Conservation (phyloP, 768 basidiomycete species). For the Cystobasidium onofrii region DNA sequence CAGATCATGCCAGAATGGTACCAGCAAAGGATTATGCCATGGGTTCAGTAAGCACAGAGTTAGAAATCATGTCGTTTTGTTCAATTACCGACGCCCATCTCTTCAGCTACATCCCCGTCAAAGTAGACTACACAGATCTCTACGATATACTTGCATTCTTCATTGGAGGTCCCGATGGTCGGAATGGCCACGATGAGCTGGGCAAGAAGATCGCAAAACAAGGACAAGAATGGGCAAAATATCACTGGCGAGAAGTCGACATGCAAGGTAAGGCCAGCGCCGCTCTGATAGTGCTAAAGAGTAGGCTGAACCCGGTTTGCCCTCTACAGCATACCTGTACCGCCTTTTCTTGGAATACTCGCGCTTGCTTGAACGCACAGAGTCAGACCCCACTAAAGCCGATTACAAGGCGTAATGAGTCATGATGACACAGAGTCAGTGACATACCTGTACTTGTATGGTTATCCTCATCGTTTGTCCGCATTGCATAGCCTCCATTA, state of each 20-base stretch:
- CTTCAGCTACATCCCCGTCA: slow-evolving; percentile 43
- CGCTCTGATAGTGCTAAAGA: background rate
- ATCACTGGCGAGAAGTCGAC: slow-evolving; percentile 41
- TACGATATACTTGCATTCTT: slow-evolving; percentile 46
- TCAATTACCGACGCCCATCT: background rate
- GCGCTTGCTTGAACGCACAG: slow-evolving; percentile 34
- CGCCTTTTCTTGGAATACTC: slow-evolving; percentile 44
- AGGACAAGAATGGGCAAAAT: slow-evolving; percentile 45
- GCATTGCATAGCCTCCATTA: too few relatives aligned
- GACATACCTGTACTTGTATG: background rate
- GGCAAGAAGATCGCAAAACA: slow-evolving; percentile 46
- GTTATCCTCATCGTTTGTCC: background rate
- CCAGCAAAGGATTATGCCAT: slow-evolving; percentile 43
- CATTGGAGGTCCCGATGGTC: slow-evolving; percentile 45
- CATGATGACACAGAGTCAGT: background rate
- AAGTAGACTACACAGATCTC: slow-evolving; percentile 47
- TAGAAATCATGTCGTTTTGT: background rate
- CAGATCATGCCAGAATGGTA: slow-evolving; percentile 64
- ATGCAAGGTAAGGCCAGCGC: slow-evolving; percentile 38
- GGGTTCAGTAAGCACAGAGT: slow-evolving; percentile 40
- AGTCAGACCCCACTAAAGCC: background rate
- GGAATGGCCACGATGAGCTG: slow-evolving; percentile 44
- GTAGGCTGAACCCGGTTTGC: background rate
- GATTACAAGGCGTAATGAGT: background rate
- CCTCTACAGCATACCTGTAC: slow-evolving; percentile 45